Base-by-base conservation (phyloP, 495 filamentous ascomycete genomes). In the Penicillium antarcticum region DNA sequence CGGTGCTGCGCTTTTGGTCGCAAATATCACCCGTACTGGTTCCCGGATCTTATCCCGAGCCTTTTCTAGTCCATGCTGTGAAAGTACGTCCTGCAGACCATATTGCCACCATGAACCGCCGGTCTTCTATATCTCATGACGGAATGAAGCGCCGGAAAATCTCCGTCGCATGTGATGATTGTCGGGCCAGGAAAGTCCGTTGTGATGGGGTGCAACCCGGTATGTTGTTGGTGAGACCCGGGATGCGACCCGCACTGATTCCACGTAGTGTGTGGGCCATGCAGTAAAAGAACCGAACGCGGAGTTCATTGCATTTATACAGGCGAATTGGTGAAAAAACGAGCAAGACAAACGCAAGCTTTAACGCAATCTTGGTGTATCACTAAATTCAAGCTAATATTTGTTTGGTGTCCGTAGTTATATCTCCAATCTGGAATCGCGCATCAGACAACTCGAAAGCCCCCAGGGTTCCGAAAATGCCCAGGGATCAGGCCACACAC, bases 161-260 rank as follows among this genome's bases (percentile, higher is more conserved):
- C 17, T 48, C 68, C 1, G 59, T 71, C 5, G 69, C 69, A 4
- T 74, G 71, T 37, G 69, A 74, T 43, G 64, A 68, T 35, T 74
- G 71, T 51, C 67, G 69, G 1, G 39, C 55, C 4, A 65, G 65
- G 17, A 72, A 71, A 49, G 52, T 67, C 16, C 65, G 67, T 12
- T 74, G 70, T 48, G 70, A 73, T 54, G 70, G 70, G n/a, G 51
- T 57, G 13, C 64, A 73, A 48, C 70, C 70, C 29, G 60, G 68
- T 73, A 53, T 29, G 62, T 56, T 17, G n/a, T 19, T 16, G 7
- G 44, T 34, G 14, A n/a, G 4, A 13, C 26, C 38, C 61, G 58
- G 57, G 53, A 62, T 57, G 14, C 12, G 2, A 48, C 42, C 58
- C 61, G 55, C 46, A 23, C 35, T 57, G 11, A 56, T 13, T 31